Evolutionary conservation across 441 rosid species (phyloP).

Genomic region (Cnidoscolus chayamansa): DNA sequence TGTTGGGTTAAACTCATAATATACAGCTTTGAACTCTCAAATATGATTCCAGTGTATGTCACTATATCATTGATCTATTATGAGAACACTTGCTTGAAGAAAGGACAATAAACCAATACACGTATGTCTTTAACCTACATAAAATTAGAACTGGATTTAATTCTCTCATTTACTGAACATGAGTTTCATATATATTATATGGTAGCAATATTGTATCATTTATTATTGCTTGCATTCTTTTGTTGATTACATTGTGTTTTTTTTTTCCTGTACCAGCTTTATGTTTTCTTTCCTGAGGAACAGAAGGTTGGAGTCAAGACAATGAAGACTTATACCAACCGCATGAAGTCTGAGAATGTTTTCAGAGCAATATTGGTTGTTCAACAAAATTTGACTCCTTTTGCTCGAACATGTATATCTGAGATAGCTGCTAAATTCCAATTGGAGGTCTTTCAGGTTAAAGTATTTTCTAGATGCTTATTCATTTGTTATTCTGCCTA

Average conservation of each 20-base stretch:
- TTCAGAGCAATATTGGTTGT: slow-evolving; percentile 72
- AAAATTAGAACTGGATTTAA: background rate
- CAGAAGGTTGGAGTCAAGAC: slow-evolving; percentile 91
- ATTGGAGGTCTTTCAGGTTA: slow-evolving; percentile 91
- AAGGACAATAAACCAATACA: background rate
- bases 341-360: slow-evolving; percentile 87
- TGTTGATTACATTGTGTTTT: background rate
- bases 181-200: background rate
- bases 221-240: background rate
- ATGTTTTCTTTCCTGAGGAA: slow-evolving; percentile 87
- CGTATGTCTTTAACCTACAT: background rate
- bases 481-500: background rate
- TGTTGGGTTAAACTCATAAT: no score
- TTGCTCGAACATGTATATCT: slow-evolving; percentile 70
- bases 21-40: no score
- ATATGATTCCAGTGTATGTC: no score
- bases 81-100: background rate
- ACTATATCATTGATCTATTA: background rate
- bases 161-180: background rate
- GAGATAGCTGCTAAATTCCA: slow-evolving; percentile 76
- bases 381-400: slow-evolving; percentile 89
- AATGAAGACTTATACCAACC: slow-evolving; percentile 80
- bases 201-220: background rate
- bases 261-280: slow-evolving; percentile 46
- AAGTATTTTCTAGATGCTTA: background rate